Conservation (phyloP, 2,329 filamentous ascomycete genomes). For the Ampelomyces quisqualis region DNA sequence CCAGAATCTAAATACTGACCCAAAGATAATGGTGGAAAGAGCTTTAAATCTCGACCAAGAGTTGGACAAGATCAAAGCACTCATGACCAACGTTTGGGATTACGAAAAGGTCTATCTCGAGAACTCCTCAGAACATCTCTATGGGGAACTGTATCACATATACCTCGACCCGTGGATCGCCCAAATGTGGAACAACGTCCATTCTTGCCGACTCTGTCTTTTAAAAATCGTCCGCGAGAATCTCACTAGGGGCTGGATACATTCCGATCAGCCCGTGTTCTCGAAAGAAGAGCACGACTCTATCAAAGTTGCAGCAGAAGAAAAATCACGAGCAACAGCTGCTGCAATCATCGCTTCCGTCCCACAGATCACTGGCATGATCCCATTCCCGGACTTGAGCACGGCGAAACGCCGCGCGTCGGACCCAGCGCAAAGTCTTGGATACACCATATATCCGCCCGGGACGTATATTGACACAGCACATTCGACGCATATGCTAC, state of each 20-base stretch:
- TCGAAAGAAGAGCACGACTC: conserved; percentile 5
- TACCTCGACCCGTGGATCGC: conserved; percentile 35
- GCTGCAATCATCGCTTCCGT: conserved; percentile 26
- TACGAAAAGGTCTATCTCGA: conserved; percentile 22
- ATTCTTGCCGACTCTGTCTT: conserved; percentile 25
- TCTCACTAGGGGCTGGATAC: conserved; percentile 15
- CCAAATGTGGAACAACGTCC: conserved; percentile 37
- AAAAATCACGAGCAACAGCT: conserved; percentile 13
- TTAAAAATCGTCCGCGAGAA: conserved; percentile 24
- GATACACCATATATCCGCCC: conserved; percentile 17
- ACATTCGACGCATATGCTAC: conserved; percentile 25
- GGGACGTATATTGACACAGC: conserved; percentile 27
- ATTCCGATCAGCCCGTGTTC: conserved; percentile 16
- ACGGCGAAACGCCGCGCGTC: background rate
- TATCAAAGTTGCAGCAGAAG: conserved; percentile 13
- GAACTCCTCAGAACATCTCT: conserved; percentile 16
- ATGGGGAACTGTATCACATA: conserved; percentile 29
- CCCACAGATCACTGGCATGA: conserved; percentile 33
- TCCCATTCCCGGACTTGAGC: conserved; percentile 22
- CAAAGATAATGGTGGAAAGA: conserved; percentile 13
- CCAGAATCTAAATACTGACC: conserved; percentile 18
- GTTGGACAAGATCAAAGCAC: conserved; percentile 22
- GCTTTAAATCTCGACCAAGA: conserved; percentile 22
- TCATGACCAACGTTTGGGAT: conserved; percentile 28
- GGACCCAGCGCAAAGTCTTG: conserved; percentile 2